Conservation (phyloP, 169 alveolate genomes). For the Perkinsus chesapeaki region DNA sequence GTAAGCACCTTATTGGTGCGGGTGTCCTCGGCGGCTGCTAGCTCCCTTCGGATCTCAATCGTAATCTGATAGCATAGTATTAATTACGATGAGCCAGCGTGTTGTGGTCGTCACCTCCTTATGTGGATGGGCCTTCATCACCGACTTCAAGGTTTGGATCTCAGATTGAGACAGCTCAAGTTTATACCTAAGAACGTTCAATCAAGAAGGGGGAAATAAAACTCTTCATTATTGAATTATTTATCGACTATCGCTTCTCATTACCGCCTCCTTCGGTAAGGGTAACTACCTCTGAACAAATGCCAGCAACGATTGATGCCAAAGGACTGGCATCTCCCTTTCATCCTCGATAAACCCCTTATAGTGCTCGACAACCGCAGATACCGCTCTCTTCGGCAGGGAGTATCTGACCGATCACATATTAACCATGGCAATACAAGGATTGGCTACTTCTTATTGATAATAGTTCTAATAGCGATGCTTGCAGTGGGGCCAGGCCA, state of each 20-base stretch:
- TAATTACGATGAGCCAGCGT: background rate
- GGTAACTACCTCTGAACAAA: slow-evolving; percentile 53
- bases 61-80: no score
- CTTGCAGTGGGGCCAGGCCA: slow-evolving; percentile 16
- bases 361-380: slow-evolving; percentile 63
- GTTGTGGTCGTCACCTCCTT: background rate
- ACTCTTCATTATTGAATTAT: no score
- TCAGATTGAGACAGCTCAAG: background rate
- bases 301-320: slow-evolving; percentile 77
- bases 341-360: slow-evolving; percentile 45
- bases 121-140: background rate
- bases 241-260: no score
- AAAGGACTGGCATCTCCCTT: slow-evolving; percentile 70
- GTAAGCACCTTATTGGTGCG: background rate
- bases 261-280: no score
- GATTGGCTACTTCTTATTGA: slow-evolving; percentile 65
- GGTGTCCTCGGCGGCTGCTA: background rate
- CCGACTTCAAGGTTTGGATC: background rate
- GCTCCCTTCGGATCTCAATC: background rate
- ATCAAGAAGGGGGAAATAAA: background rate
- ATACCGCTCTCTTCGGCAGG: slow-evolving; percentile 62
- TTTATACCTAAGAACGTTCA: slow-evolving; percentile 33
- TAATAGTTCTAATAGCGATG: slow-evolving; percentile 65
- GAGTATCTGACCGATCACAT: slow-evolving; percentile 37
- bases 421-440: slow-evolving; percentile 12